Evolutionary conservation across 805 yeast species (phyloP), one percentile per base, ranked within the genome.

Genomic region (Myxozyma mucilagina): DNA sequence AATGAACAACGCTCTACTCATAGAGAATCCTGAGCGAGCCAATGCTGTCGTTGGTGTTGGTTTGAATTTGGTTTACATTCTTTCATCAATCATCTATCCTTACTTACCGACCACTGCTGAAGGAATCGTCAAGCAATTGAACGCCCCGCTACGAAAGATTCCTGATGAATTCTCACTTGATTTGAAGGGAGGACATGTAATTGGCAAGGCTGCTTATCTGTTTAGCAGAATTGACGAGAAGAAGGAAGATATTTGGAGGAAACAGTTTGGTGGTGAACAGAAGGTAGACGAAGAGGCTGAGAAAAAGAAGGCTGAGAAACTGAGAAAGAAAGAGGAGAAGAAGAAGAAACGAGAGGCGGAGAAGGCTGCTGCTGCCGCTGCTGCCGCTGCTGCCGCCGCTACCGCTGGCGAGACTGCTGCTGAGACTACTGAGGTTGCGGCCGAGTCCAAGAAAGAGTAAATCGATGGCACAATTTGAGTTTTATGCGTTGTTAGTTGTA

Each of bases 21-120:
- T 84, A 58, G 84, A 90, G 71, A 73, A 77, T 52, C 96, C 97
- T 47, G 89, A 82, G 38, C 85, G 84, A 70, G 84, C 96, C 13
- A 97, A 91, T 71, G 96, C 97, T 2, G 96, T 93, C 55, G 89
- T 94, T 58, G 96, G 89, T 66, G 87, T 90, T 56, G 97, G 96
- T 61, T 79, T 94, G 74, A 94, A 93, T 77, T 79, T 93, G 72
- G 84, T 93, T 53, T 92, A 91, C 76, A 77, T 90, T 66, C 85
- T 94, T n/a, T 84, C 93, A 47, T 85, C 97, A 0, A 76, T 94
- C 55, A 81, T 91, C 57, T 79, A 83, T 51, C 99, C 99, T 67
- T 94, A 81, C 78, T 90, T 94, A 85, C 99, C 99, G 47, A 91
- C 83, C 66, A 87, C 92, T 41, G 75, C 90, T 8, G 75, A 76